These are phyloP conservation scores for Styphnolobium japonicum DNA, from an alignment of 306 rosid genomes.

Conservation along the genomic window DNA sequence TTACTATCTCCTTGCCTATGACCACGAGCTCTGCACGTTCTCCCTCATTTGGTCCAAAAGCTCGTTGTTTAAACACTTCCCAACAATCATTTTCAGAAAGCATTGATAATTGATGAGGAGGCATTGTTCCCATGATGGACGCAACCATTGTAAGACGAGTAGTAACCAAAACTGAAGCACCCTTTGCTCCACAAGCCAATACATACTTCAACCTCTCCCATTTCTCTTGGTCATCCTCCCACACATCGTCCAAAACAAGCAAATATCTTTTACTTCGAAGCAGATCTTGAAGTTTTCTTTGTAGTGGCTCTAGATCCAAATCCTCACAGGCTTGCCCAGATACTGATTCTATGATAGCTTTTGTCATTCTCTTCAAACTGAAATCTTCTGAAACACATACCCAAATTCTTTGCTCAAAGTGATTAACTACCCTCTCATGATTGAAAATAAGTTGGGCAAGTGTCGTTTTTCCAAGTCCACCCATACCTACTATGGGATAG, in stretches of 20 bases:
- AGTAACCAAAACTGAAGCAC: conserved; percentile 40
- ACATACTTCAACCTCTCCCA: conserved; percentile 31
- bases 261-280: conserved; percentile 7
- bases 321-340: background rate
- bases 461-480: conserved; percentile 37
- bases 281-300: background rate
- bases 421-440: background rate
- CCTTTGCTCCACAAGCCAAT: conserved; percentile 31
- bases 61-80: conserved; percentile 31
- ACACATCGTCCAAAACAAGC: conserved; percentile 50
- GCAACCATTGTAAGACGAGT: conserved; percentile 32
- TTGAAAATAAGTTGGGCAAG: conserved; percentile 25
- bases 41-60: conserved; percentile 10
- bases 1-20: conserved; percentile 28
- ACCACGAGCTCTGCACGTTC: conserved; percentile 14
- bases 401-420: conserved; percentile 27
- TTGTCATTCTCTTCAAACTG: background rate
- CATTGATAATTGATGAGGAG: background rate
- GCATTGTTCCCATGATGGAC: conserved; percentile 5
- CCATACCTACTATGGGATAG: conserved; percentile 10
- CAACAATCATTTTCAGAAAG: conserved; percentile 37
- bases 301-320: background rate
- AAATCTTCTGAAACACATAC: conserved; percentile 31
- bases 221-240: conserved; percentile 33
- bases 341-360: conserved; percentile 1